A percentile compares a stretch with the other conserved stretches of the same genome.
Evolutionary conservation across 2,329 filamentous ascomycete species (phyloP).

Genomic region (Fusarium sulawesiense): DNA sequence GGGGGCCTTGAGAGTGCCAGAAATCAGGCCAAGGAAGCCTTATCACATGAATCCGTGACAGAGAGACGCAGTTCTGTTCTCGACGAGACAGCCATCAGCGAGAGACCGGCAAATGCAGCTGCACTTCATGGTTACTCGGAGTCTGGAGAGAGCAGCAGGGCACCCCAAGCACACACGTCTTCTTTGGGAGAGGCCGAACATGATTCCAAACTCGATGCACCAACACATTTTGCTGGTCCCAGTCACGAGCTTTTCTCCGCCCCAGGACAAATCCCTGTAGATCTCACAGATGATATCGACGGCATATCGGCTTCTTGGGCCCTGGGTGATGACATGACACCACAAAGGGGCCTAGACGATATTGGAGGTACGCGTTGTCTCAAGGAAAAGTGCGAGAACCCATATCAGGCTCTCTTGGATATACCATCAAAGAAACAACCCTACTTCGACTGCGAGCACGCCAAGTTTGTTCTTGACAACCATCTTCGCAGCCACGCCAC

Average conservation of each 20-base stretch:
- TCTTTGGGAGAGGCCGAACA: neutral
- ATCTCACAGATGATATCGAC: neutral
- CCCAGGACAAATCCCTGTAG: neutral
- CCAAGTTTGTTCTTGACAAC: neutral
- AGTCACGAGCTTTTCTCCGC: neutral
- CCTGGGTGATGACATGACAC: neutral
- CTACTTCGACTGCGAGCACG: neutral
- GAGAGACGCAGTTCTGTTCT: neutral
- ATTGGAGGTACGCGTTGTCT: neutral
- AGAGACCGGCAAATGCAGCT: no score
- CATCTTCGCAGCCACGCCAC: slow-evolving; percentile 2
- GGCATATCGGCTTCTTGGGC: neutral
- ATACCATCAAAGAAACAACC: neutral
- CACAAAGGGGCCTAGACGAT: neutral
- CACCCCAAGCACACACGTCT: neutral
- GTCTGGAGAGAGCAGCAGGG: neutral
- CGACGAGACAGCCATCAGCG: neutral
- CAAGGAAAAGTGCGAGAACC: neutral
- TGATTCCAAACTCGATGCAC: neutral
- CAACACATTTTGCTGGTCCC: neutral
- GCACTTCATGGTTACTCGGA: no score
- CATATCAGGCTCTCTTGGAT: neutral
- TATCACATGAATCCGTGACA: neutral
- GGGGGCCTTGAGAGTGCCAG: no score
- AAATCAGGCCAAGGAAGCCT: neutral